These are phyloP conservation scores for Pelargonium myrrhifolium DNA, from an alignment of 441 rosid genomes.

Conservation along the genomic window DNA sequence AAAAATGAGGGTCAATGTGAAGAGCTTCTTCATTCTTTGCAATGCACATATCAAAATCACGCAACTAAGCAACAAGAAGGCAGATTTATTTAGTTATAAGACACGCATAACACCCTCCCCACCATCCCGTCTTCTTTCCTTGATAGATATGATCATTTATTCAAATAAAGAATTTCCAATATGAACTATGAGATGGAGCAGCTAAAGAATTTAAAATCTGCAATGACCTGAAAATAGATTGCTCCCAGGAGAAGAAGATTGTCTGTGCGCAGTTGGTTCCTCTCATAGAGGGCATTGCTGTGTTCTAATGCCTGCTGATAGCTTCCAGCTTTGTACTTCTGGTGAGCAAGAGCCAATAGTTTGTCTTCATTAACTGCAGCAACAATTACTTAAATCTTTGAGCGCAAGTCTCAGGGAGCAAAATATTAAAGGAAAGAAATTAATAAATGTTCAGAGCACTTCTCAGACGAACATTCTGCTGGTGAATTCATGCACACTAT, in stretches of 20 bases:
- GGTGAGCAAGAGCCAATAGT: conserved; percentile 72
- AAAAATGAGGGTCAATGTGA: conserved; percentile 78
- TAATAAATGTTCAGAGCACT: background rate
- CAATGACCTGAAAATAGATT: conserved; percentile 76
- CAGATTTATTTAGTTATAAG: background rate
- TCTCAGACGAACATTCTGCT: background rate
- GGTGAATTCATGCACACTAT: too few relatives aligned
- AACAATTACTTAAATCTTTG: too few relatives aligned
- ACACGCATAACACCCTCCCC: background rate
- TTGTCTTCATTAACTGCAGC: conserved; percentile 67
- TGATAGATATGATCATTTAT: background rate
- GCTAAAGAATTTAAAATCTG: background rate
- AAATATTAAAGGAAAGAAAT: too few relatives aligned
- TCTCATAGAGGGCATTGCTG: conserved; percentile 70
- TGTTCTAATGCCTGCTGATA: conserved; percentile 81
- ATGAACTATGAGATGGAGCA: background rate
- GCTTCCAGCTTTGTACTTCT: conserved; percentile 73
- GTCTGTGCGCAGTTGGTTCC: conserved; percentile 73
- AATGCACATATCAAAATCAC: conserved; percentile 95
- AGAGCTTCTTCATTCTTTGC: conserved; percentile 94
- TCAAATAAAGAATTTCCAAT: too few relatives aligned
- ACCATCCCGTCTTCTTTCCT: background rate
- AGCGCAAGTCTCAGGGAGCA: too few relatives aligned
- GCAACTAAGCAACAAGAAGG: conserved; percentile 41
- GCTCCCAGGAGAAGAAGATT: conserved; percentile 97